Conservation (phyloP, 805 yeast genomes). For the Zygosaccharomyces bailii region DNA sequence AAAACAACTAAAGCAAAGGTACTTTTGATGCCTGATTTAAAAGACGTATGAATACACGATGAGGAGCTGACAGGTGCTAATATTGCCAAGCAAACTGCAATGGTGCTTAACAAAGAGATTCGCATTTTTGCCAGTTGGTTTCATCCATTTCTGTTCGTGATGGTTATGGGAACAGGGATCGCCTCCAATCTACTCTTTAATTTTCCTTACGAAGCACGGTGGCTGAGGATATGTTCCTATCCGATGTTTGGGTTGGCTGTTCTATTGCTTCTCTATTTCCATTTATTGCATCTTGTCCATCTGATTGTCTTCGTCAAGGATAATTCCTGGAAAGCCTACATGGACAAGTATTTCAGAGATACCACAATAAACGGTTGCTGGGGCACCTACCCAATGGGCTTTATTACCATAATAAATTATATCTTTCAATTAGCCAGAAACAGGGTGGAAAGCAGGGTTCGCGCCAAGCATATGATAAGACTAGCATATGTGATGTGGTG, state of each 20-base stretch:
- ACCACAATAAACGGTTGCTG: slow-evolving; percentile 56
- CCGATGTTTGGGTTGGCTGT: slow-evolving; percentile 62
- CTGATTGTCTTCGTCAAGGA: slow-evolving; percentile 33
- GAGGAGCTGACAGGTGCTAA: not conserved
- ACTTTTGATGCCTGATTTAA: too few relatives aligned
- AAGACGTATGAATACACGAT: too few relatives aligned
- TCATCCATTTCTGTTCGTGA: slow-evolving; percentile 61
- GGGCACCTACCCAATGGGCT: slow-evolving; percentile 83
- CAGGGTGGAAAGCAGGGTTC: slow-evolving; percentile 14
- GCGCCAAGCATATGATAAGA: slow-evolving; percentile 41
- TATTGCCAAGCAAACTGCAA: not conserved
- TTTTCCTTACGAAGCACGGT: slow-evolving; percentile 61
- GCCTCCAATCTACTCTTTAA: slow-evolving; percentile 55
- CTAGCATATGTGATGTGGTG: slow-evolving; percentile 69
- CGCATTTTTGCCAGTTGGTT: slow-evolving; percentile 25
- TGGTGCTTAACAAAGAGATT: slow-evolving; percentile 4
- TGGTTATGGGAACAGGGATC: slow-evolving; percentile 86
- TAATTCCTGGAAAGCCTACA: slow-evolving; percentile 24
- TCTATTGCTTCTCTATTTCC: slow-evolving; percentile 43
- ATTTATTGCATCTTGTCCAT: slow-evolving; percentile 42
- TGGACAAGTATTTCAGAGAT: slow-evolving; percentile 35
- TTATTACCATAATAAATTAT: slow-evolving; percentile 59
- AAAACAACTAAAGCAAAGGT: not conserved
- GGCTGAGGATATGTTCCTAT: slow-evolving; percentile 56
- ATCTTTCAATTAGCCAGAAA: slow-evolving; percentile 44